Percentiles rank a stretch among this genome's conserved stretches.
These are phyloP conservation scores for Aquilaria yunnanensis DNA, from an alignment of 345 rosid species.

Conservation along the genomic window DNA sequence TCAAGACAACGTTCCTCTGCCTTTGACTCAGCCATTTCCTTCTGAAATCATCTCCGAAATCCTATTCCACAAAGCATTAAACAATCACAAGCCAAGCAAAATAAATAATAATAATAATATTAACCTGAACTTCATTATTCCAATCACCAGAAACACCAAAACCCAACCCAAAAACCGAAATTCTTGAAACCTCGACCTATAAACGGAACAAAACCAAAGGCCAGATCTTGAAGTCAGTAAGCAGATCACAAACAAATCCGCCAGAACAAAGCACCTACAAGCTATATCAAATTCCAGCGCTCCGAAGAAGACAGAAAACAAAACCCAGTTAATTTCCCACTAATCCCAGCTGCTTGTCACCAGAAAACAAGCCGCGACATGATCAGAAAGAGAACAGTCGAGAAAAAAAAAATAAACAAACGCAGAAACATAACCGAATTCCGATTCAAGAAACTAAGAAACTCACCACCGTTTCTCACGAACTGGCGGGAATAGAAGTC, in stretches of 20 bases:
- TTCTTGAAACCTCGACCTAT: conserved; percentile 17
- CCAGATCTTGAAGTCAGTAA: conserved; percentile 47
- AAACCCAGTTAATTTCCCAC: conserved; percentile 14
- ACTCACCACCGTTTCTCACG: conserved; percentile 37
- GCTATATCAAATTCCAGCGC: conserved; percentile 25
- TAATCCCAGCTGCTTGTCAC: conserved; percentile 21
- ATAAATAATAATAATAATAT: conserved; percentile 3
- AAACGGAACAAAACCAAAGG: conserved; percentile 21
- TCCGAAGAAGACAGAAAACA: conserved; percentile 7
- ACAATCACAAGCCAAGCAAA: conserved; percentile 4
- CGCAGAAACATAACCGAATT: neutral
- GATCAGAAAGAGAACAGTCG: conserved; percentile 16
- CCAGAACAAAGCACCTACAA: conserved; percentile 3
- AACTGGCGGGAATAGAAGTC: conserved; percentile 54
- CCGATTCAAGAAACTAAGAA: conserved; percentile 7
- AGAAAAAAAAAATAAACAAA: conserved; percentile 6
- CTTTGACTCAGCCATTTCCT: conserved; percentile 47
- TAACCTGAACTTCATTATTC: conserved; percentile 2
- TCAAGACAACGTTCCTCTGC: conserved; percentile 68
- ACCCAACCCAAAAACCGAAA: too few species aligned
- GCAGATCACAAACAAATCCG: conserved; percentile 17
- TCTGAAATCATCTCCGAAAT: conserved; percentile 38
- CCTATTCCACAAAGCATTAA: conserved; percentile 18
- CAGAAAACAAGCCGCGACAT: conserved; percentile 14
- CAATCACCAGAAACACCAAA: conserved; percentile 9